Base-by-base conservation (phyloP, 495 filamentous ascomycete genomes). In the Haplographium delicatum region DNA sequence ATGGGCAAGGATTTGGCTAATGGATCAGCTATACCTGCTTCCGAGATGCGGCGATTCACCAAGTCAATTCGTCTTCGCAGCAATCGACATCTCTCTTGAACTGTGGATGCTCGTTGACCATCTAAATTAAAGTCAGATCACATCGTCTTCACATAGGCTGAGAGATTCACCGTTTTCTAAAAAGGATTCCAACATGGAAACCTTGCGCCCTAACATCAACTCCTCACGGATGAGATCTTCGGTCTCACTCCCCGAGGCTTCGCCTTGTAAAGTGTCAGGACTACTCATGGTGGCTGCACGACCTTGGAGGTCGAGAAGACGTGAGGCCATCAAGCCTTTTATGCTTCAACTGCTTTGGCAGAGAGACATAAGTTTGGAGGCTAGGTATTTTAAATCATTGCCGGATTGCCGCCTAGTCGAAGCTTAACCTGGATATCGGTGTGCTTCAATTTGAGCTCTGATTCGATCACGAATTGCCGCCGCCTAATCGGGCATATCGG, bases 171-270 rank as follows among this genome's bases (percentile, higher is more conserved):
- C 37, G 38, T 35, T 44, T 8, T 19, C 5, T 18, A 49, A 27
- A 22, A 54, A 42, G 10, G 13, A 38, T 34, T 54, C 39, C 5
- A 54, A 18, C 9, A 49, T 25, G 0, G 10, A 16, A 6, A 34
- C 19, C 42, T 57, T 51, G 9, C 34, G 34, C 43, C 28, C 51
- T 22, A 51, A 28, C 42, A 57, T 50, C 16, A 37, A 23, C 27
- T 56, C 53, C 28, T 42, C 22, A 10, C 26, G 22, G 23, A 16
- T 33, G 19, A 38, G 43, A n/a, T 42, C 44, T 10, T 31, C 24
- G 8, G 9, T 9, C n/a, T 31, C n/a, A 15, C 42, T 13, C 13
- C 25, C 25, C 2, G 42, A 44, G n/a, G 25, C 7, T 26, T 44
- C 42, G 20, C 20, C 23, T 13, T 26, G 25, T 13, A 44, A 18